Base-by-base conservation (phyloP, 257 asterid species). In the Thymus mandschuricus region DNA sequence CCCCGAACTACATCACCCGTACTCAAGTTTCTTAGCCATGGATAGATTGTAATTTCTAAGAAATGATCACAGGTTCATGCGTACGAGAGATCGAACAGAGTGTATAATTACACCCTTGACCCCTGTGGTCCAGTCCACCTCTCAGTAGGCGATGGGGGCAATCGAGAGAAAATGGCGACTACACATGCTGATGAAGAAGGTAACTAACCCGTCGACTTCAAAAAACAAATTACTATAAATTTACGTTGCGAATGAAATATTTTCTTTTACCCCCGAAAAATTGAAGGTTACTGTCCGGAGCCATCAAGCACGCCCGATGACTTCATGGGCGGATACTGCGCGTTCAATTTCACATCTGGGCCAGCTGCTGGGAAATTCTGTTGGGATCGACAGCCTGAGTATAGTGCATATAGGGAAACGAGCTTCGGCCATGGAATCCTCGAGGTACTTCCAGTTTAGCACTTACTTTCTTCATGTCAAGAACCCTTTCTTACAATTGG, bases 361-460 rank as follows among this genome's bases (percentile, higher is more conserved):
- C 96, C 96, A 3, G 98, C 98, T 41, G 84, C 89, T 6, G 97
- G 95, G 2, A 93, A 86, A 63, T 93, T 93, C 74, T 93, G 98
- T 59, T 93, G 98, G 98, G 94, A 90, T 66, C 84, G 72, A 38
- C 98, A 93, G 66, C 98, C 98, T 59, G 96, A 90, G 43, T 90
- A 88, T 55, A 93, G 98, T 27, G 98, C 98, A 3, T 93, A 82
- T 69, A 79, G 98, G 63, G 98, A 92, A 77, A 72, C 88, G 41
- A 92, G 98, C 86, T 92, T 92, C 51, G 98, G 98, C 72, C 98
- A 92, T 75, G 98, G 98, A 57, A 88, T 88, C 40, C 86, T 92
- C 1, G 95, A 92, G 98, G 98, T 89, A 74, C 60, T 49, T 54
- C 65, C 29, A 13, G 11, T 35, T 30, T 54, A 3, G 2, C 28